Evolutionary conservation across 768 basidiomycete species (phyloP), one percentile per base, ranked within the genome.

Genomic region (Trametes meyenii): DNA sequence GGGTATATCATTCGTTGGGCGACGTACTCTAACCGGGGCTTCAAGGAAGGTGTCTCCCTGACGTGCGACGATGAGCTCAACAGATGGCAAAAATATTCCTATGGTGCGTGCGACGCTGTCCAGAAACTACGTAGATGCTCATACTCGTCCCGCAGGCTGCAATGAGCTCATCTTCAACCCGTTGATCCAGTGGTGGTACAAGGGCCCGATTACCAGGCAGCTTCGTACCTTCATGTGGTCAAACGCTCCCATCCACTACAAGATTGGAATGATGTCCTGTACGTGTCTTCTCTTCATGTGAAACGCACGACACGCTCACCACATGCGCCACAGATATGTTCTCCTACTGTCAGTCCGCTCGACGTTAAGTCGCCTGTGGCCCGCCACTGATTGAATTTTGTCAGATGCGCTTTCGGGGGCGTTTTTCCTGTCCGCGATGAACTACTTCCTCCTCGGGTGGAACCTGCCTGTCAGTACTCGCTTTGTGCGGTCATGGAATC

Each of bases 1-100:
- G 88, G 87, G 0, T 92, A 90, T 70, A 85, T 84, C 66, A 90
- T 92, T 62, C 86, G 89, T 51, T 89, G 90, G 93, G 89, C 92
- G 14, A 90, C 89, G 0, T 96, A 96, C 72, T 88, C 86, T 0
- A 82, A 89, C 17, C 87, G 92, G 52, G 89, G 85, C 1, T 96
- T 95, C 79, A 90, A 94, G 76, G 94, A 96, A 70, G 94, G 94
- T 61, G 94, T 96, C n/a, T 91, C 89, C 0, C 77, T 96, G 19
- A 95, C 94, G 0, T 87, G 86, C 57, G 92, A 94, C 55, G 94
- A 96, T 68, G 94, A 96, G 72, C 76, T 96, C 10, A 95, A 95
- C 67, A 75, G 94, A 2, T 96, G 94, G 94, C 92, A 95, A 63
- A 96, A 95, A 71, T 92, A 92, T 62, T 5, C 45, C 4, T 33